A percentile compares a stretch with the other conserved stretches of the same genome.
These are phyloP conservation scores for Diplosphaera chodatii DNA, from an alignment of 139 green algal species.

Conservation along the genomic window DNA sequence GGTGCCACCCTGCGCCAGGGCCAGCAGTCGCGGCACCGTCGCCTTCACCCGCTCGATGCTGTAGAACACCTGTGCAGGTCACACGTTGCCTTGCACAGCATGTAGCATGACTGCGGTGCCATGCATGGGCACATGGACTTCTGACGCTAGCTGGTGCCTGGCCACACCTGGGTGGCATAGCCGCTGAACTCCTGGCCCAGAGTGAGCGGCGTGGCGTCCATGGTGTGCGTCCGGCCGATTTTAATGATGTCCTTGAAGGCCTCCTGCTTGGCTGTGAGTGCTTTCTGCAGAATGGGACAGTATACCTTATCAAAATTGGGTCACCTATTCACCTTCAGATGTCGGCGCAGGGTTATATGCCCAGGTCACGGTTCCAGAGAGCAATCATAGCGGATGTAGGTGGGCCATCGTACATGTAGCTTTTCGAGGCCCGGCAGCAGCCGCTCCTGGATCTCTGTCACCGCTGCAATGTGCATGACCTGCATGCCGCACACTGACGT, in stretches of 20 bases:
- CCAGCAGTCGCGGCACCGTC: conserved; percentile 64
- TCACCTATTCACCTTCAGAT: no score
- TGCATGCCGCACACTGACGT: no score
- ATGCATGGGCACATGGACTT: no score
- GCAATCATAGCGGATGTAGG: no score
- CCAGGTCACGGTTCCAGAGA: no score
- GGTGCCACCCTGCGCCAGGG: conserved; percentile 88
- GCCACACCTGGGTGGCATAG: conserved; percentile 72
- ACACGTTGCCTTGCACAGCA: no score
- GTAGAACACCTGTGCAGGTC: conserved; percentile 62
- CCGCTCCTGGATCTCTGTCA: conserved; percentile 46
- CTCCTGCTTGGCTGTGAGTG: conserved; percentile 60
- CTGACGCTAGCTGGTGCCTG: background rate
- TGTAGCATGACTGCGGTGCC: no score
- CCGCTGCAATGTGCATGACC: conserved; percentile 92
- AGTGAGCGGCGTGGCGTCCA: conserved; percentile 92
- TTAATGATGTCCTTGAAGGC: conserved; percentile 90
- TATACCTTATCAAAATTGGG: no score
- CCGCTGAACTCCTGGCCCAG: conserved; percentile 93
- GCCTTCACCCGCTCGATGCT: conserved; percentile 62
- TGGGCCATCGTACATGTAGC: conserved; percentile 57
- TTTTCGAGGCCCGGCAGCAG: conserved; percentile 72
- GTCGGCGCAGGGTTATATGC: no score
- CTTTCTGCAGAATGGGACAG: conserved; percentile 16
- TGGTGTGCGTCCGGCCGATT: conserved; percentile 92